Base-by-base conservation (phyloP, 2,329 filamentous ascomycete species). In the Epicoccum sorghinum region DNA sequence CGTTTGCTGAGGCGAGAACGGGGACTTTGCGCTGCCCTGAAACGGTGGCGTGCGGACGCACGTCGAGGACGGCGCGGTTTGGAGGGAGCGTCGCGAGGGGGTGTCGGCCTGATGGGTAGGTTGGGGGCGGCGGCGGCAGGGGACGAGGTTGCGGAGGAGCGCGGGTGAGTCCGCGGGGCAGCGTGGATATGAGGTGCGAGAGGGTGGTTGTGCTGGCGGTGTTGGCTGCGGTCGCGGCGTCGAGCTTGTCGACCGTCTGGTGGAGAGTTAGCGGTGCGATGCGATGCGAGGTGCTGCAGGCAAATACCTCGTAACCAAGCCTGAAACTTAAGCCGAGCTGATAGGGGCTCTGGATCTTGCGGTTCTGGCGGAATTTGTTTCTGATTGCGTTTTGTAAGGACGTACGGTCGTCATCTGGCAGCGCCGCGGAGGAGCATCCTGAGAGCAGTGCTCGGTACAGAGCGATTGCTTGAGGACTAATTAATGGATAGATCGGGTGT, bases 391-490 rank as follows among this genome's bases (percentile, higher is more conserved):
- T 79, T 46, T 78, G 76, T 48, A 91, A 74, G 0, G 84, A 83
- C 52, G 80, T 74, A 52, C 66, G 67, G 14, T 82, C 66, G 41
- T 83, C 77, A 67, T 78, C 64, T 1, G 83, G 80, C 1, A 90
- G 74, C 1, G 81, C 75, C 30, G 89, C 75, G 36, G 73, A 77
- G 27, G 77, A 72, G 54, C 80, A 85, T 74, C 85, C 82, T 58
- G 80, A 80, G 47, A 91, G 76, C 50, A 93, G 83, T 32, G 88
- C 86, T 58, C 87, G 83, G 76, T 88, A 93, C 43, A 93, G 84
- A 45, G 89, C 87, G 59, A 90, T 81, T 68, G 85, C 87, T 88
- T 50, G 9, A 30, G 14, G 6, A 12, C 30, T 7, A 3, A 23
- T 55, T 57, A 62, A 52, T 7, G 8, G 18, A 3, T 40, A 7